Evolutionary conservation across 257 asterid genomes (phyloP), one percentile per base, ranked within the genome.

Genomic region (Solanum habrochaites): DNA sequence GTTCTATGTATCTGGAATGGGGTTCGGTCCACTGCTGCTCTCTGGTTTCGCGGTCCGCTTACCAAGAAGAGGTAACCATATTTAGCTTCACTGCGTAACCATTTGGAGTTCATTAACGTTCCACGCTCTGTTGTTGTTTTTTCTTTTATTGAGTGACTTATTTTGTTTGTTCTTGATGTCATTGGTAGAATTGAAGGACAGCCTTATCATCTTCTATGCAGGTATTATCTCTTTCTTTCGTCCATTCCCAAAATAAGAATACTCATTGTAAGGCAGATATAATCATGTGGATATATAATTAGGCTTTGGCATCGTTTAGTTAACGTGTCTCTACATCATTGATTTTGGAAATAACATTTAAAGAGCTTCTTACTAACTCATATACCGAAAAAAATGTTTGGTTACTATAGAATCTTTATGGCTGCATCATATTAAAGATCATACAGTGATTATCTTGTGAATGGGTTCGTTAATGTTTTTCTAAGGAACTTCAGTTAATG

Each of bases 1-100:
- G 99, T 88, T 97, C 99, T 5, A 95, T 95, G 99, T 97, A 93
- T 90, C 99, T n/a, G n/a, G n/a, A n/a, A 96, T 83, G 99, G 99
- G 99, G 99, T 87, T 97, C 99, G n/a, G n/a, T 64, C 99, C 99
- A 20, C 89, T 97, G 37, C 85, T 96, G 91, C 96, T 97, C 70
- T 90, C 97, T n/a, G 16, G 58, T 92, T 92, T 86, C 94, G 96
- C 20, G 99, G 99, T 8, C 99, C 99, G 39, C 96, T 97, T 69
- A 92, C 98, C 11, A 92, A 89, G 45, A 91, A 89, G 88, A 93
- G 89, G 98, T 96, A 90, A 90, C 27, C 27, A 31, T 64, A 27
- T 67, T 71, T 7, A 81, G 83, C 83, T 87, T 45, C 78, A 82
- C n/a, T n/a, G 62, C 72, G n/a, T 29, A 81, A 45, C 85, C 64